Base-by-base conservation (phyloP, 352 stramenopile genomes). In the Globisporangium okanoganense region DNA sequence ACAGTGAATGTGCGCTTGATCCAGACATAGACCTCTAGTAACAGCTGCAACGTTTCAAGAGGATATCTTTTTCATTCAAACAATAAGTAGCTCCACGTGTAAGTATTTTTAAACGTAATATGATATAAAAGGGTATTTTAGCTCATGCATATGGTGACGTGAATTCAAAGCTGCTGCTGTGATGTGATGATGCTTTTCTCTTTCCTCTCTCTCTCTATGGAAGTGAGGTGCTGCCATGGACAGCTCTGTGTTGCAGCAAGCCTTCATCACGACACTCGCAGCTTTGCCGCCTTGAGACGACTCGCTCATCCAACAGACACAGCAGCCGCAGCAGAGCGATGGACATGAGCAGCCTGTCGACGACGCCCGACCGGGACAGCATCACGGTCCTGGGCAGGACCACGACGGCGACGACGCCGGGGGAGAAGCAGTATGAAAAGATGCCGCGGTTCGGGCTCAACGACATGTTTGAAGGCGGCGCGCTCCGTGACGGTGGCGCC, bases 401-500 rank as follows among this genome's bases (percentile, higher is more conserved):
- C 8, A 31, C 48, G 6, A 25, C 20, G 4, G 33, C 12, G 14
- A 16, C 6, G 33, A 56, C 52, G 54, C 61, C 61, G 20, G 36
- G 36, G 27, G n/a, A 44, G 14, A 66, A 66, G 31, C 16, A 22
- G n/a, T 54, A 53, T 33, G 52, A 45, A 13, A 62, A 67, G 55
- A 61, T 62, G 54, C 31, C 14, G 16, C 49, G 27, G 12, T 53
- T 44, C 27, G 61, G 27, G 13, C 25, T 58, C 20, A 45, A 62
- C 25, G 70, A 79, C 25, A 22, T 52, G 7, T 53, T 69, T 22
- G 73, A 78, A 14, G 71, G 72, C 20, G 66, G 66, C 2, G 62
- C 66, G 0, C 16, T 72, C 18, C 62, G 66, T 14, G 41, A 51
- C 12, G 66, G 66, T 13, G 66, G 56, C n/a, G 57, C 58, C 14